Base-by-base conservation (phyloP, 345 rosid genomes). In the Eucalyptus regnans region DNA sequence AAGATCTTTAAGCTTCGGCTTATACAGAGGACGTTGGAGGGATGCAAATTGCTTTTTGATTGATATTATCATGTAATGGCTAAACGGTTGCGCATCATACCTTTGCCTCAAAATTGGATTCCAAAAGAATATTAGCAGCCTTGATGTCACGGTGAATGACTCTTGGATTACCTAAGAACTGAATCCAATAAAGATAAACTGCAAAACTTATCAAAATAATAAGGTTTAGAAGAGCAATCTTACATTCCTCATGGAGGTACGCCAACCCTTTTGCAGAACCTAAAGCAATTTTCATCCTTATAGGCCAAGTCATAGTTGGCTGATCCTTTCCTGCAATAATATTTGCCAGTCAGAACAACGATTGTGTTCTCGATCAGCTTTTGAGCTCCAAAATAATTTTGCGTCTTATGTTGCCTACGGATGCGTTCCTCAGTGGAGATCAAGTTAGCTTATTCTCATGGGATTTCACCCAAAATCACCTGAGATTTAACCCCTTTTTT, bases 241-340 rank as follows among this genome's bases (percentile, higher is more conserved):
- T 58, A 97, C 98, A 96, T 89, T 96, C 99, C 91, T 95, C 98
- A 50, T 97, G 99, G 60, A 97, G 94, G 91, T 97, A 97, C 22
- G 98, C 94, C 92, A 97, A 92, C 90, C 98, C 99, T 93, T 91
- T 95, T 12, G 98, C 98, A 31, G 98, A 93, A 62, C 98, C 99
- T 81, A 95, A 76, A 44, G 98, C 97, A 91, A 97, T 95, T 91
- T 90, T 95, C 92, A 95, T 91, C 90, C 98, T 95, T 49, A 91
- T 93, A 27, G 92, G 86, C 96, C 98, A 97, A 33, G 91, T 91
- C 98, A 96, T 91, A 86, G 94, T 92, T 5, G 94, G 94, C 86
- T 95, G 91, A 14, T 90, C 96, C 91, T 95, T 93, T 89, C 95
- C 99, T 97, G 90, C 86, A 91, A 89, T 51, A 46, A 66, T 41